Evolutionary conservation across 768 basidiomycete genomes (phyloP).

Genomic region (Mycena indigotica): DNA sequence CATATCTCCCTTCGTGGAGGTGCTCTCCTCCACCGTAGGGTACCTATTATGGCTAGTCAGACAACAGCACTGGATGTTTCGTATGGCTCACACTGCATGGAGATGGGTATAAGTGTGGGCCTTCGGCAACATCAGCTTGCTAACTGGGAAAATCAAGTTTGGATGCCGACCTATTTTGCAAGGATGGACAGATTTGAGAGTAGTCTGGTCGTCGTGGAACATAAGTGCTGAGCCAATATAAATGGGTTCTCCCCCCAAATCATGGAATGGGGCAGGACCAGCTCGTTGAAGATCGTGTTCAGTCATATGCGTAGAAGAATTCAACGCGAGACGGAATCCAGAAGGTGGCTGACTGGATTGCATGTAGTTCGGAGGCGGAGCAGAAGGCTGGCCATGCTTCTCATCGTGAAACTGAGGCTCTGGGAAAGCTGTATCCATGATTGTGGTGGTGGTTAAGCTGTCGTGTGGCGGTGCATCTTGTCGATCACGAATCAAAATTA

Average conservation of each 20-base stretch:
- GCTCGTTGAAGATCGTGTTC: constrained; percentile 41
- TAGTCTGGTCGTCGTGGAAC: constrained; percentile 20
- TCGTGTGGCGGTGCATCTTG: background rate
- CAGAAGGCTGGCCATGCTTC: constrained; percentile 1
- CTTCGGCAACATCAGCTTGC: constrained; percentile 21
- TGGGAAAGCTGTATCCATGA: constrained; percentile 13
- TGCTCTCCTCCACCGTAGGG: constrained; percentile 66
- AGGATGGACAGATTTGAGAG: constrained; percentile 65
- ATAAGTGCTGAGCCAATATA: constrained; percentile 78
- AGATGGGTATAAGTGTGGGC: constrained; percentile 50
- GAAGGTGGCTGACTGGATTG: constrained; percentile 24
- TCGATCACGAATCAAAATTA: background rate
- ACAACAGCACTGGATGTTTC: background rate
- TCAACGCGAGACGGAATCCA: constrained; percentile 30
- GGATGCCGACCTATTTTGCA: constrained; percentile 62
- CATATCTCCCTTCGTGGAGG: constrained; percentile 66
- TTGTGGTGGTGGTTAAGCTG: constrained; percentile 15
- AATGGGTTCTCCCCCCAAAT: constrained; percentile 63
- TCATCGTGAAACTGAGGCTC: background rate
- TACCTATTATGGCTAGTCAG: constrained; percentile 38
- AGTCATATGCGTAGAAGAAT: constrained; percentile 31
- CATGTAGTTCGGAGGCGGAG: constrained; percentile 17
- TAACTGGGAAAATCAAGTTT: background rate
- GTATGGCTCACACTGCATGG: constrained; percentile 29
- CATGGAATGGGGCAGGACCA: constrained; percentile 55